Evolutionary conservation across 2,329 filamentous ascomycete species (phyloP), one percentile per base, ranked within the genome.

Genomic region (Scytalidium lignicola): DNA sequence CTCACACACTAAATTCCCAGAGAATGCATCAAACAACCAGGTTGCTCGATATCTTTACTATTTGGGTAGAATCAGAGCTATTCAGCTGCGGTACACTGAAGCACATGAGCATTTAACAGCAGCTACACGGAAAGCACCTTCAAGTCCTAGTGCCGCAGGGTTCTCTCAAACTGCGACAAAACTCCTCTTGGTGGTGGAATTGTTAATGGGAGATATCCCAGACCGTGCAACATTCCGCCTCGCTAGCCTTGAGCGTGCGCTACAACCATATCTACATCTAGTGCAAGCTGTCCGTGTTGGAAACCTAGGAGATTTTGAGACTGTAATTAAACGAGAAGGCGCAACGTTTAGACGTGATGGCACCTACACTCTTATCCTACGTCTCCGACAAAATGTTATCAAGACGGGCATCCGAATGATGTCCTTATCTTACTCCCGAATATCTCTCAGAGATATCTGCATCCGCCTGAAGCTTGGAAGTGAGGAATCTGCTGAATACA

Each of bases 331-430:
- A 60, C 80, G 85, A 44, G 84, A 96, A 65, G 85, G 85, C 50
- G 82, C 88, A 41, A 85, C 85, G 10, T 99, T 97, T 83, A 86
- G 90, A 63, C 86, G 87, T 58, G 93, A 99, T 66, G 89, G 89
- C 50, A 97, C 92, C 18, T 97, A 97, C 74, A 95, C 91, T 10
- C 78, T 99, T 50, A 95, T 97, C 61, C 80, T 97, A 55, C 91
- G 93, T 55, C 79, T 99, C 54, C 85, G 93, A 60, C 93, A 99
- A 71, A 99, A 99, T 66, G 93, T 99, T 65, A 97, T 99, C 82
- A 96, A 96, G 78, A 99, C 93, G 3, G 93, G 93, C 58, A 96
- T 99, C 56, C 90, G 93, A 60, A 96, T 97, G 90, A 95, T 99
- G 82, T 97, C 92, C 39, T 77, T 99, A 56, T 96, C 91, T 18